Evolutionary conservation across 768 basidiomycete species (phyloP), one percentile per base, ranked within the genome.

Genomic region (Kwoniella dejecticola): DNA sequence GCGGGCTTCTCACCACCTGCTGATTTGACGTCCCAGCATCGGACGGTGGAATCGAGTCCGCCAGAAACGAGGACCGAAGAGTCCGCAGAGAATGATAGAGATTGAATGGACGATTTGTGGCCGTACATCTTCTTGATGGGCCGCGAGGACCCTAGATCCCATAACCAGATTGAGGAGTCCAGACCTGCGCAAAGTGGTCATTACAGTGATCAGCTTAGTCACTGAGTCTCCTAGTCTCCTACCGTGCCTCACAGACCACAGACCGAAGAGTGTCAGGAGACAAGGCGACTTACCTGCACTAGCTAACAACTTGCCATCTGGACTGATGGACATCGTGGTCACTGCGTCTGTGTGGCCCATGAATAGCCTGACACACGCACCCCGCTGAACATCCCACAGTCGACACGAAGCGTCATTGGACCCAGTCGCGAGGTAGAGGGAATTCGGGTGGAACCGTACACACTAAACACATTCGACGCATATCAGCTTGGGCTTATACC

Each of bases 321-420:
- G 93, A 71, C 90, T 92, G 65, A 97, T 84, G 7, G 92, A 90
- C 60, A 98, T 80, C 0, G 88, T 84, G 4, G 91, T 89, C 21
- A 99, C 85, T 13, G 88, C 83, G 31, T 90, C 95, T 70, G 93
- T 89, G 74, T 99, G 96, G 0, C 94, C 96, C 33, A 95, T 85
- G 80, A 98, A 98, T 23, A 99, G 90, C 19, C 96, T 87, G 1
- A 98, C 87, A 78, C 92, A 96, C 4, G 87, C 84, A 5, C 96
- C 96, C 44, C 88, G 86, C 72, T 98, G 96, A n/a, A 95, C 90
- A 75, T 99, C 96, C 96, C 96, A 99, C 41, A 99, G 79, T 47
- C 96, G 87, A 60, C 93, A 91, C 8, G 95, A 96, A 85, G 89
- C 89, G 77, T 99, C 96, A 69, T 88, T 91, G 2, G 95, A 98